Conservation (phyloP, 106 monocot species). For the Ottelia alismoides region DNA sequence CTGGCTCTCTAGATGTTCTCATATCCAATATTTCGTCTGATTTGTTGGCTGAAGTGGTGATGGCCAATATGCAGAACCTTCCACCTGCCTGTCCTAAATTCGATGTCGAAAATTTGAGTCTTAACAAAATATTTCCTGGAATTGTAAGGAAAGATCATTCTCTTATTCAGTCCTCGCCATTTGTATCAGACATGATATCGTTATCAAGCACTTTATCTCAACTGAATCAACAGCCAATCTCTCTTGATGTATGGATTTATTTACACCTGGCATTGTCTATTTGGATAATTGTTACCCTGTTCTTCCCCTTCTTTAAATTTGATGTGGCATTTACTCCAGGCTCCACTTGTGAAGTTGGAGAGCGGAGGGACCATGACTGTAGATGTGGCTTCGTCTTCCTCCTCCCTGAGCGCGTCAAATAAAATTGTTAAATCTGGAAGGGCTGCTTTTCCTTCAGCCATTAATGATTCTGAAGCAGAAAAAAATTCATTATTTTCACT, state of each 20-base stretch:
- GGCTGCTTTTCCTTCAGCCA: too few species aligned
- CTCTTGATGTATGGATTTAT: conserved; percentile 32
- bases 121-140: background rate
- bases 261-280: background rate
- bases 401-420: conserved; percentile 8
- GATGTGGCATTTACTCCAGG: background rate
- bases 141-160: background rate
- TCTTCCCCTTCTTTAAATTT: background rate
- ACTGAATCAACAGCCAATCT: conserved; percentile 20
- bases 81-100: conserved; percentile 38
- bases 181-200: conserved; percentile 24
- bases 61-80: conserved; percentile 75
- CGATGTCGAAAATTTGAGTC: conserved; percentile 24
- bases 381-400: conserved; percentile 13
- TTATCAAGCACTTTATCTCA: conserved; percentile 38
- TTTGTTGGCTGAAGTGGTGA: conserved; percentile 83
- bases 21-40: conserved; percentile 87
- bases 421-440: too few species aligned
- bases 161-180: conserved; percentile 9
- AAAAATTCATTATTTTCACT: conserved; percentile 10
- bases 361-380: conserved; percentile 11
- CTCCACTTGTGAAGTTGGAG: too few species aligned
- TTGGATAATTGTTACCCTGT: background rate
- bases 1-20: conserved; percentile 69
- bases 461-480: conserved; percentile 13